A percentile compares a stretch with the other conserved stretches of the same genome.
These are phyloP conservation scores for Pachysandra terminalis DNA, from an alignment of 164 flowering plant species.

Conservation along the genomic window DNA sequence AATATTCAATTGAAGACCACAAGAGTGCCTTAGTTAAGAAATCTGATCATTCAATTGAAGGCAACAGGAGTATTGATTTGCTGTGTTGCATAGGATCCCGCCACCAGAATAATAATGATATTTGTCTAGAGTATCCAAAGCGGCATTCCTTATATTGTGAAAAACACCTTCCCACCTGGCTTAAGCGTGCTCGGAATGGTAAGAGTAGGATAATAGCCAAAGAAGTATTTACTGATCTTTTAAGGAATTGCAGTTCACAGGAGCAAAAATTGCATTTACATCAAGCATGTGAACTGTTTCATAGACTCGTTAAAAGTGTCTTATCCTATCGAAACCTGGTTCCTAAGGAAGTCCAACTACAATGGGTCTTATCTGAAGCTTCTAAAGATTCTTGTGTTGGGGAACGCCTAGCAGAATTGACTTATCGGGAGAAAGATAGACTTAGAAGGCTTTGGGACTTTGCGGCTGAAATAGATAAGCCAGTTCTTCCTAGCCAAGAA, in stretches of 20 bases:
- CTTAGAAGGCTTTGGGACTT: constrained; percentile 74
- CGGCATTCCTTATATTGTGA: constrained; percentile 78
- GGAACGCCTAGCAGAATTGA: constrained; percentile 58
- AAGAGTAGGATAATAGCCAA: constrained; percentile 83
- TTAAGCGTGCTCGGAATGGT: constrained; percentile 94
- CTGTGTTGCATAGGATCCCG: constrained; percentile 58
- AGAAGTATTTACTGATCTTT: constrained; percentile 72
- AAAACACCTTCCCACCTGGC: constrained; percentile 87
- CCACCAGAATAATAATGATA: constrained; percentile 25
- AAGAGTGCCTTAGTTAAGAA: constrained; percentile 16
- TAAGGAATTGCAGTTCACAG: constrained; percentile 48
- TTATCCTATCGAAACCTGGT: constrained; percentile 67
- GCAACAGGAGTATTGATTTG: constrained; percentile 18
- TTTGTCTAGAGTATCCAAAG: constrained; percentile 65
- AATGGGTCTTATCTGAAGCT: constrained; percentile 89
- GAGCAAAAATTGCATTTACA: constrained; percentile 66
- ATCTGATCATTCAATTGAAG: constrained; percentile 27
- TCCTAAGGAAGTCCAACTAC: constrained; percentile 74
- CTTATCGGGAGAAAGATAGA: constrained; percentile 70
- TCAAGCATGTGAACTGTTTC: constrained; percentile 87
- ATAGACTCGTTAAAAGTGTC: constrained; percentile 65
- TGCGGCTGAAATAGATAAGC: constrained; percentile 23
- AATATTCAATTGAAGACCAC: constrained; percentile 19
- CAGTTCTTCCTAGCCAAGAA: constrained; percentile 24
- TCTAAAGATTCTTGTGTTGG: constrained; percentile 59